Base-by-base conservation (phyloP, 208 protist genomes). In the Herpetomonas tarakana region DNA sequence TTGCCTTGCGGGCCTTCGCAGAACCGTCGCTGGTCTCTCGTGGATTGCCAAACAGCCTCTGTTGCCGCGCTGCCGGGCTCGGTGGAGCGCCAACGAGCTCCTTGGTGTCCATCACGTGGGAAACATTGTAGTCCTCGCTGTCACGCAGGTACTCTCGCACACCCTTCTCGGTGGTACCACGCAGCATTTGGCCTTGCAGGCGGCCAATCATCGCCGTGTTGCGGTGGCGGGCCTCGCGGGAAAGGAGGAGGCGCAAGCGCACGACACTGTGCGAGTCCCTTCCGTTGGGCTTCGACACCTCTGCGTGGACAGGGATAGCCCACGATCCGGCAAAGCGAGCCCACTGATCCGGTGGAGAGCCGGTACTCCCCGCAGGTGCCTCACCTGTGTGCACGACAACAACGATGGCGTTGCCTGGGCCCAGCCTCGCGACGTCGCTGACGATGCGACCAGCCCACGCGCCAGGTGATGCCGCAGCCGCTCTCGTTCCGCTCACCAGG, bases 201-300 rank as follows among this genome's bases (percentile, higher is more conserved):
- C 83, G 76, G 11, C 79, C 79, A 24, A 91, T 53, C 29, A 87
- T 71, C 22, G 77, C 79, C 54, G 64, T 29, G 27, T 58, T 65
- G 18, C 78, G 75, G 29, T 84, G 79, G 1, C 79, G 75, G 0
- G 71, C 59, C 35, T 67, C 39, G 22, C 64, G 28, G 12, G 79
- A 64, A 11, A 90, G 65, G 0, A 54, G 53, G 14, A 84, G 52
- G 46, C 68, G 69, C 31, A 90, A 54, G 14, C 80, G 71, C 35
- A 76, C 56, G 3, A 52, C 38, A 4, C 52, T 52, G 2, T 24
- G 3, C 12, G 4, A 19, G 4, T 18, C 31, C 41, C n/a, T n/a
- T n/a, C n/a, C n/a, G n/a, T n/a, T n/a, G n/a, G 39, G 54, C 22
- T 62, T 56, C n/a, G 73, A n/a, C 31, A 67, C 52, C 49, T 68